A percentile compares a stretch with the other conserved stretches of the same genome.
Evolutionary conservation across 495 filamentous ascomycete genomes (phyloP).

Genomic region (Talaromyces borbonicus): DNA sequence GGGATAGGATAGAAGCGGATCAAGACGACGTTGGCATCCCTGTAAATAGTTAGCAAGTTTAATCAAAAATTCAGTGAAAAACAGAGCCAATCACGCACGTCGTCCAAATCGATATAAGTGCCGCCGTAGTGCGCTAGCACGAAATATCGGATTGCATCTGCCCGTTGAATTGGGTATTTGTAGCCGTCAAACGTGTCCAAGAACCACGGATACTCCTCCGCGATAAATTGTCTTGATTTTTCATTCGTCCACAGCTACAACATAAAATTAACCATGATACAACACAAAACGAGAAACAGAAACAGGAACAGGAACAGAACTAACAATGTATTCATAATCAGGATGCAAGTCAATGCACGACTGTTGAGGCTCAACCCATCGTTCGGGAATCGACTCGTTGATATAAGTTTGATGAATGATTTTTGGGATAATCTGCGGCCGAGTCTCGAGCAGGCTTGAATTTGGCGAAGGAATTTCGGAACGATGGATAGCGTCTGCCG

Average conservation of each 20-base stretch:
- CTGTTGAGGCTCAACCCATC: slow-evolving; percentile 64
- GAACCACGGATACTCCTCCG: slow-evolving; percentile 76
- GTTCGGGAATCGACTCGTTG: slow-evolving; percentile 63
- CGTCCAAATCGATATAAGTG: slow-evolving; percentile 83
- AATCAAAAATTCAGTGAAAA: background rate
- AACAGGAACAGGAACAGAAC: too few relatives aligned
- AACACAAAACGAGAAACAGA: background rate
- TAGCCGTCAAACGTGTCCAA: slow-evolving; percentile 75
- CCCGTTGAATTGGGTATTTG: slow-evolving; percentile 71
- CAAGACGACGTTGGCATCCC: slow-evolving; percentile 75
- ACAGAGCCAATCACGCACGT: slow-evolving; percentile 52
- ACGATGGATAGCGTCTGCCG: slow-evolving; percentile 52
- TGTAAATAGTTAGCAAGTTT: slow-evolving; percentile 16
- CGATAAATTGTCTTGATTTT: slow-evolving; percentile 65
- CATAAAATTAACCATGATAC: background rate
- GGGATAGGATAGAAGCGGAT: slow-evolving; percentile 71
- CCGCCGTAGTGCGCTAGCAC: slow-evolving; percentile 75
- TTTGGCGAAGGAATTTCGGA: slow-evolving; percentile 56
- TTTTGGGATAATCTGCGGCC: slow-evolving; percentile 67
- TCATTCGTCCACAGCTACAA: slow-evolving; percentile 78
- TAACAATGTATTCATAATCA: slow-evolving; percentile 75
- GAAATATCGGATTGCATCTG: slow-evolving; percentile 83
- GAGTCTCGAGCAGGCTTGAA: slow-evolving; percentile 46
- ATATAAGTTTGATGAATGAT: slow-evolving; percentile 87
- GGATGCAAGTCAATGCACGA: slow-evolving; percentile 66